Conservation (phyloP, 2,329 filamentous ascomycete genomes). For the Sclerotiophoma versabilis region DNA sequence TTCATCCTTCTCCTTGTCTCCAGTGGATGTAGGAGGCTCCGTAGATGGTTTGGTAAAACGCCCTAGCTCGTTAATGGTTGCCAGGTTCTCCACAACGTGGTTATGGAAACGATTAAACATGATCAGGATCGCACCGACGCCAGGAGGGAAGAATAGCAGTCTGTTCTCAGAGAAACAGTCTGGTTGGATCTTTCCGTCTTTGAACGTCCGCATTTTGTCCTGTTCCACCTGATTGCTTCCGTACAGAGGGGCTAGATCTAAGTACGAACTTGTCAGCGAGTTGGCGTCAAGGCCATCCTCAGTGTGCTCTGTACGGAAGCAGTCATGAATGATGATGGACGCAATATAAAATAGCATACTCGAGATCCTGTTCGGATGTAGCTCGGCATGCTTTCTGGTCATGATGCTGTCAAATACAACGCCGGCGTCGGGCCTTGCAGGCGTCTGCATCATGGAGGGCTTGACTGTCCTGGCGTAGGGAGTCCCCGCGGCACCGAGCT, state of each 20-base stretch:
- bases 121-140: slow-evolving; percentile 71
- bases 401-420: slow-evolving; percentile 73
- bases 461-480: slow-evolving; percentile 73
- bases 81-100: slow-evolving; percentile 78
- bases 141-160: slow-evolving; percentile 70
- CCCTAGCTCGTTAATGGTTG: slow-evolving; percentile 83
- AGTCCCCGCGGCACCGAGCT: slow-evolving; percentile 70
- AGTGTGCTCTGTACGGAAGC: slow-evolving; percentile 68
- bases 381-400: slow-evolving; percentile 66
- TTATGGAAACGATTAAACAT: slow-evolving; percentile 84
- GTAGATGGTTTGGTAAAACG: slow-evolving; percentile 72
- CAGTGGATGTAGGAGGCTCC: slow-evolving; percentile 28
- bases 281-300: slow-evolving; percentile 63
- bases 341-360: slow-evolving; percentile 79
- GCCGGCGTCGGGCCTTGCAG: slow-evolving; percentile 68
- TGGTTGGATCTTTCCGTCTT: slow-evolving; percentile 72
- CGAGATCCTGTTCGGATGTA: slow-evolving; percentile 75
- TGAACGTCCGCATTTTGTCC: slow-evolving; percentile 68
- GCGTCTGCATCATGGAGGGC: slow-evolving; percentile 63
- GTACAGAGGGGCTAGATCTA: slow-evolving; percentile 76
- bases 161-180: slow-evolving; percentile 74
- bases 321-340: slow-evolving; percentile 68
- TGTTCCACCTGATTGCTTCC: slow-evolving; percentile 73
- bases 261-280: slow-evolving; percentile 74
- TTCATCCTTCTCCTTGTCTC: slow-evolving; percentile 53